phyloP scores from a whole-genome alignment of 139 green algal genomes.

The Chlorella sp. region DNA sequence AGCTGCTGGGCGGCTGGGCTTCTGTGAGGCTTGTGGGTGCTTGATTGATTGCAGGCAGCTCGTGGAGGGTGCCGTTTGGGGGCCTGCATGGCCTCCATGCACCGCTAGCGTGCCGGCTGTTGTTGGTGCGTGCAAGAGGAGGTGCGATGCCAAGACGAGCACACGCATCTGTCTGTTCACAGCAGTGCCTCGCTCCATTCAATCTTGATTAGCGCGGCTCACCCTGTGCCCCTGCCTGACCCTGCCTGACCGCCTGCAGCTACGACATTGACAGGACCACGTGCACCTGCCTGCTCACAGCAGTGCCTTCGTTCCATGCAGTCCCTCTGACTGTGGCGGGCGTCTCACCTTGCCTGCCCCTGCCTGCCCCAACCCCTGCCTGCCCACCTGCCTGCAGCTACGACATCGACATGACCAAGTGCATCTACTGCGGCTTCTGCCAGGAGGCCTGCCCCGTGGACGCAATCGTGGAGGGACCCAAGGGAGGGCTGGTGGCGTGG shows the following conservation, averaged over 20 bases:
- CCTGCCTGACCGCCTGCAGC: neutral
- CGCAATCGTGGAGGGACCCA: conserved; percentile 98
- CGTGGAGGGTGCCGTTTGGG: too few species aligned
- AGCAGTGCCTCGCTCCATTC: too few species aligned
- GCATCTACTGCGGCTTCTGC: conserved; percentile 87
- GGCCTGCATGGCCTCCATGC: too few species aligned
- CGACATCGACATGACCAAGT: conserved; percentile 99
- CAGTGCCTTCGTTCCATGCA: too few species aligned
- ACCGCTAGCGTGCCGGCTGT: neutral
- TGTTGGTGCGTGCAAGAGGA: too few species aligned
- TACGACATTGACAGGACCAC: conserved; percentile 99
- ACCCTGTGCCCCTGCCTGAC: neutral
- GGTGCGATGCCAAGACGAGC: neutral
- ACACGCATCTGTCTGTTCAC: too few species aligned
- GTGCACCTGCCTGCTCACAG: conserved; percentile 68
- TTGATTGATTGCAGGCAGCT: too few species aligned
- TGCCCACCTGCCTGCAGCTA: conserved; percentile 76
- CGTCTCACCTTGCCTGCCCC: neutral
- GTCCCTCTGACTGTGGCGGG: too few species aligned
- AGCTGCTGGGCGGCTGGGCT: neutral
- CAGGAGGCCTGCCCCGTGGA: conserved; percentile 99
- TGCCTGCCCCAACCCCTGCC: neutral
- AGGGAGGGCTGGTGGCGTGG: too few species aligned
- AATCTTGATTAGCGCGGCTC: neutral
- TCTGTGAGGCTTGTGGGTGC: too few species aligned